A percentile compares a stretch with the other conserved stretches of the same genome.
Evolutionary conservation across 1,284 basidiomycete genomes (phyloP).

Genomic region (Microbotryum lychnidis-dioicae): DNA sequence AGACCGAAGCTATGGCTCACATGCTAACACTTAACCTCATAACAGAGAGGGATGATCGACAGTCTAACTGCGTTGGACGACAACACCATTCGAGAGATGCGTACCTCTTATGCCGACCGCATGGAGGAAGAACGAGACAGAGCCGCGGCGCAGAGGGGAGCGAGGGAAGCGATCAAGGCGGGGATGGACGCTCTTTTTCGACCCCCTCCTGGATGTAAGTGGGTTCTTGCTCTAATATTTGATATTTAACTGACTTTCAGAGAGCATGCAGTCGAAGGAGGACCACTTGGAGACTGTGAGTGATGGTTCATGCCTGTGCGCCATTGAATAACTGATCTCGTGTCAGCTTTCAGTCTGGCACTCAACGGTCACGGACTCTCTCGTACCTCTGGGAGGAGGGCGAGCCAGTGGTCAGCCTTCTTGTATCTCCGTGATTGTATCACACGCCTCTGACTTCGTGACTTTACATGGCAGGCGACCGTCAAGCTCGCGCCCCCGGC

Average conservation of each 20-base stretch:
- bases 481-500: too few relatives aligned
- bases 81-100: slow-evolving; percentile 8
- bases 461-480: too few relatives aligned
- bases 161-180: slow-evolving; percentile 6
- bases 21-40: too few relatives aligned
- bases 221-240: not conserved
- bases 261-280: not conserved
- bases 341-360: not conserved
- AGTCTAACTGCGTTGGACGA: slow-evolving; percentile 13
- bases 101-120: slow-evolving; percentile 13
- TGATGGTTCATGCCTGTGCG: not conserved
- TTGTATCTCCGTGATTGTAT: too few relatives aligned
- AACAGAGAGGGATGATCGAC: slow-evolving; percentile 11
- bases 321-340: not conserved
- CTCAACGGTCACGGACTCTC: not conserved
- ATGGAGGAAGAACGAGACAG: slow-evolving; percentile 16
- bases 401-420: too few relatives aligned
- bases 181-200: slow-evolving; percentile 21
- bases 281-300: not conserved
- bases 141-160: slow-evolving; percentile 1
- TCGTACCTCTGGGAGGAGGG: too few relatives aligned
- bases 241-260: not conserved
- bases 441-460: too few relatives aligned
- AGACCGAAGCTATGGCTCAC: too few relatives aligned
- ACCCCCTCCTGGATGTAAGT: slow-evolving; percentile 8